A percentile compares a stretch with the other conserved stretches of the same genome.
Evolutionary conservation across 2,329 filamentous ascomycete genomes (phyloP).

Genomic region (Hypoxylon sp.): DNA sequence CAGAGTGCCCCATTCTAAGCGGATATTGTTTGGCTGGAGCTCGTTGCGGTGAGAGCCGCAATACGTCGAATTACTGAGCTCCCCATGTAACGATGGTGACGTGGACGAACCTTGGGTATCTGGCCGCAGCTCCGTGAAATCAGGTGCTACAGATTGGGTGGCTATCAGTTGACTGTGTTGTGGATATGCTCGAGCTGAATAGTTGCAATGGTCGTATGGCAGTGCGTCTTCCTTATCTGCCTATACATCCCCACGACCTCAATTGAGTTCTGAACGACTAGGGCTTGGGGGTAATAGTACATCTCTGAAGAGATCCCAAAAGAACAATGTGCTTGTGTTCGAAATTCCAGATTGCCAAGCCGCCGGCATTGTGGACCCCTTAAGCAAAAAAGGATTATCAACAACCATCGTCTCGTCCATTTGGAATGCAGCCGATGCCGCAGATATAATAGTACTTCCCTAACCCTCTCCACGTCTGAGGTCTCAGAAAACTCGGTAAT

Average conservation of each 20-base stretch:
- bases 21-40: conserved; percentile 23
- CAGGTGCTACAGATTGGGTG: conserved; percentile 8
- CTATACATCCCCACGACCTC: conserved; percentile 2
- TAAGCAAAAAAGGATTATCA: conserved; percentile 5
- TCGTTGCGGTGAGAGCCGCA: conserved; percentile 37
- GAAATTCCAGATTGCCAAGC: conserved; percentile 22
- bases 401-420: conserved; percentile 24
- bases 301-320: conserved; percentile 9
- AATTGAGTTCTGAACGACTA: conserved; percentile 26
- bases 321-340: conserved; percentile 14
- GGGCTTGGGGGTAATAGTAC: conserved; percentile 6
- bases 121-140: conserved; percentile 23
- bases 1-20: conserved; percentile 15
- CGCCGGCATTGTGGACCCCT: conserved; percentile 20
- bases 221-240: no score
- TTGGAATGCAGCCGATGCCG: conserved; percentile 32
- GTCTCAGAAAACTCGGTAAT: conserved; percentile 31
- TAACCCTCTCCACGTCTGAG: conserved; percentile 35
- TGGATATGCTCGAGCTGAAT: background rate
- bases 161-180: conserved; percentile 12
- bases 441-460: conserved; percentile 15
- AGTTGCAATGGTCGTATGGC: background rate
- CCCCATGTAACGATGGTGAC: conserved; percentile 24
- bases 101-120: conserved; percentile 22
- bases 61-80: conserved; percentile 12